Evolutionary conservation across 2,329 filamentous ascomycete genomes (phyloP).

Genomic region (Fusarium verticillioides): DNA sequence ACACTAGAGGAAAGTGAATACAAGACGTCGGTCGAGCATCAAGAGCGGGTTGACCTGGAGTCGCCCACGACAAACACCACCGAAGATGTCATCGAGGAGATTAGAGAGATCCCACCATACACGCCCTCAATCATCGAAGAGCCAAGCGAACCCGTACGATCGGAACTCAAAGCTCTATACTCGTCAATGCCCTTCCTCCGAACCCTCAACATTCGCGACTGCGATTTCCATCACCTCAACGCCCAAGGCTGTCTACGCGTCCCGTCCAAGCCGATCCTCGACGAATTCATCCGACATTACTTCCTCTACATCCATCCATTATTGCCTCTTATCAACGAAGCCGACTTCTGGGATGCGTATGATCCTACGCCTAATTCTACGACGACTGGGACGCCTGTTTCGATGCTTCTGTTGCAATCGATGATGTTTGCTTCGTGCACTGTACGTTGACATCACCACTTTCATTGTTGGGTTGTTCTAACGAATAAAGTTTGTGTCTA

Average conservation of each 20-base stretch:
- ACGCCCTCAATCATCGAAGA: neutral
- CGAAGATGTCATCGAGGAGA: neutral
- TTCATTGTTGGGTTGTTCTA: neutral
- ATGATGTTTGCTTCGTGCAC: slow-evolving; percentile 40
- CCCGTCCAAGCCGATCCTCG: slow-evolving; percentile 32
- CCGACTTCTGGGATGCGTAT: slow-evolving; percentile 31
- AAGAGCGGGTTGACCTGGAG: slow-evolving; percentile 1
- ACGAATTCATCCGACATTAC: slow-evolving; percentile 34
- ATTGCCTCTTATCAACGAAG: slow-evolving; percentile 32
- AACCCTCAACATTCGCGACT: slow-evolving; percentile 27
- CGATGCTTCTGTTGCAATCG: slow-evolving; percentile 28
- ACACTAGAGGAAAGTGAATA: slow-evolving; percentile 10
- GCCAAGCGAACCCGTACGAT: slow-evolving; percentile 8
- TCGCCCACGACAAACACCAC: neutral
- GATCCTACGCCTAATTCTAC: slow-evolving; percentile 3
- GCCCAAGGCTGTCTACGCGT: slow-evolving; percentile 33
- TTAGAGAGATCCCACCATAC: neutral
- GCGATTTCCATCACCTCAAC: slow-evolving; percentile 24
- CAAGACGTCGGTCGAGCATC: neutral
- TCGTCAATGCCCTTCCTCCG: slow-evolving; percentile 33
- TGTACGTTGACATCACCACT: slow-evolving; percentile 5
- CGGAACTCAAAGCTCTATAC: slow-evolving; percentile 34
- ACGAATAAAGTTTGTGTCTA: slow-evolving; percentile 23
- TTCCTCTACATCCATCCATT: slow-evolving; percentile 36
- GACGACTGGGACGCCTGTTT: slow-evolving; percentile 17